phyloP scores from a whole-genome alignment of 148 eudicot genomes.

The Camellia lanceoleosa region DNA sequence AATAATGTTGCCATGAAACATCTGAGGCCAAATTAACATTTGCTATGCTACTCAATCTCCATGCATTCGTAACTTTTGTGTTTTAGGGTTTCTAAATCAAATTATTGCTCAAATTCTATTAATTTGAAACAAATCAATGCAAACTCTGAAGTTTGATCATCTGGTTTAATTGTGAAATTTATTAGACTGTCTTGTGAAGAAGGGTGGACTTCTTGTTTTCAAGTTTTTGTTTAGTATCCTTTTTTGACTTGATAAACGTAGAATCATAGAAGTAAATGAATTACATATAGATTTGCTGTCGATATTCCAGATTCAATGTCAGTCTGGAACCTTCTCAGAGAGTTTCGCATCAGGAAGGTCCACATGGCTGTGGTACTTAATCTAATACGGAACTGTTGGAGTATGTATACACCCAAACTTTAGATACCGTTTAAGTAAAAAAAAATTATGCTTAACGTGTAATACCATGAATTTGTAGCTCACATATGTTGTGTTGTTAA shows the following conservation, averaged over 20 bases:
- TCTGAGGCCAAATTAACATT: too few relatives aligned
- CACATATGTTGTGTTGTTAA: not conserved
- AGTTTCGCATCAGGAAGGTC: slow-evolving; percentile 96
- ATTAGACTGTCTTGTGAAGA: not conserved
- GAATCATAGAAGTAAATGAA: too few relatives aligned
- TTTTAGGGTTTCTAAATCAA: too few relatives aligned
- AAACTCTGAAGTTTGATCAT: not conserved
- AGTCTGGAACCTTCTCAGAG: slow-evolving; percentile 98
- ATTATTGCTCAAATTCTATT: too few relatives aligned
- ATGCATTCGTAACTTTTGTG: not conserved
- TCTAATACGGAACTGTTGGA: slow-evolving; percentile 96
- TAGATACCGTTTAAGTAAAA: not conserved
- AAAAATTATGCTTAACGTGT: not conserved
- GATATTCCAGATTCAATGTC: slow-evolving; percentile 93
- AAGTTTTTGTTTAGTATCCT: too few relatives aligned
- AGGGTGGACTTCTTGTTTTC: too few relatives aligned
- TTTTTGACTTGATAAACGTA: too few relatives aligned
- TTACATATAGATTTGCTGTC: not conserved
- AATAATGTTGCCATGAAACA: too few relatives aligned
- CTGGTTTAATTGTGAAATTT: not conserved
- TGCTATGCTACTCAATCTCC: not conserved
- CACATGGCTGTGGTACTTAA: slow-evolving; percentile 99
- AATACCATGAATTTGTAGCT: not conserved
- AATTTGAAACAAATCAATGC: not conserved
- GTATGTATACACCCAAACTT: slow-evolving; percentile 41